Evolutionary conservation across 1,139 yeast species (phyloP), one percentile per base, ranked within the genome.

Genomic region (Pichia sp.): DNA sequence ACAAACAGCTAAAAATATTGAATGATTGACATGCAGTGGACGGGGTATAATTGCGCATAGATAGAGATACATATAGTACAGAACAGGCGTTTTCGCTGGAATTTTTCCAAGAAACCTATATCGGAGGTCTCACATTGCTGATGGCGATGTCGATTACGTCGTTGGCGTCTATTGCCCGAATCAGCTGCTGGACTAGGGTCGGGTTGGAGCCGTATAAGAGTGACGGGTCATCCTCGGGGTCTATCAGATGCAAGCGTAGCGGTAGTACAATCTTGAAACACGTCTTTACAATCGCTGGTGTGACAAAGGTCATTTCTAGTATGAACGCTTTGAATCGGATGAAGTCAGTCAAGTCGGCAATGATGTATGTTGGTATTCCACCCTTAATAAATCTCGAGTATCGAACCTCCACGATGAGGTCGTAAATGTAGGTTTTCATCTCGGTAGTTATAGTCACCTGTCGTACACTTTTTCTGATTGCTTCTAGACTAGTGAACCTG

Each of bases 141-240:
- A 81, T 59, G 2, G 80, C 78, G 55, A 78, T 79, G 47, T 79
- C 84, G 0, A 81, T 70, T 0, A 81, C 72, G 50, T 77, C 61
- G 23, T 73, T 76, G 0, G 73, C 73, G 48, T 75, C 75, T 74
- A 82, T 75, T 52, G 71, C 70, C 41, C 64, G 62, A 59, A 78
- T 61, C 65, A 80, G 67, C 52, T 72, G 73, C 15, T 67, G 63
- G 0, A 77, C 71, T 23, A 79, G 55, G 10, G 64, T 70, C 8
- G 69, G 59, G 56, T 81, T 84, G 42, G 84, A 76, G 1, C 86
- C 85, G 67, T 80, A 82, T 49, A 72, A 68, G 45, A 80, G 62
- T 1, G 80, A 71, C 0, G 82, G 77, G 59, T 81, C 86, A 34
- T 76, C 72, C n/a, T 67, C 68, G 0, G 80, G 70, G 1, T 63